phyloP scores from a whole-genome alignment of 768 basidiomycete genomes.

The Phanerochaete sordida region DNA sequence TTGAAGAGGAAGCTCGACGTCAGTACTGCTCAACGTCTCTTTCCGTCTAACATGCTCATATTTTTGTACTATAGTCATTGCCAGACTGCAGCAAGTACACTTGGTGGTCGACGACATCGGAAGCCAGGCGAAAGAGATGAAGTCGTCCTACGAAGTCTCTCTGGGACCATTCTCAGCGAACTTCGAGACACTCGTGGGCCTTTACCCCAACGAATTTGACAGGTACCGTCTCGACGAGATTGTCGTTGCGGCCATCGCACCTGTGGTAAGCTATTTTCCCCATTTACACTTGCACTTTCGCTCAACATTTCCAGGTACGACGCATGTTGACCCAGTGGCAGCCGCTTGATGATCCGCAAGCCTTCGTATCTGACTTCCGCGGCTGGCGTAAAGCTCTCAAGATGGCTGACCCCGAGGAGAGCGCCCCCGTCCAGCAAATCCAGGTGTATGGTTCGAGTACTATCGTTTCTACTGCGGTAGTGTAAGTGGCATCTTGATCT shows the following conservation, averaged over 20 bases:
- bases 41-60: background rate
- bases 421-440: constrained; percentile 39
- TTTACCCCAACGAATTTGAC: constrained; percentile 74
- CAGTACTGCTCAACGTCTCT: constrained; percentile 24
- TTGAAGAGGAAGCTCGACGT: constrained; percentile 79
- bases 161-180: constrained; percentile 70
- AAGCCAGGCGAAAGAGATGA: constrained; percentile 57
- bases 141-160: constrained; percentile 64
- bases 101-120: constrained; percentile 72
- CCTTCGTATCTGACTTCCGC: constrained; percentile 61
- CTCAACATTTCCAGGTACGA: constrained; percentile 44
- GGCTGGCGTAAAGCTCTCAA: constrained; percentile 68
- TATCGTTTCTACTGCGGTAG: constrained; percentile 25
- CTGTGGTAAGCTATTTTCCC: constrained; percentile 43
- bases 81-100: constrained; percentile 73
- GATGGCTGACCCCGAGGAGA: constrained; percentile 46
- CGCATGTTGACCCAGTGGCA: constrained; percentile 76
- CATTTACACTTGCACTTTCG: background rate
- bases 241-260: constrained; percentile 88
- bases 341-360: constrained; percentile 74
- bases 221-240: constrained; percentile 84
- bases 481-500: constrained; percentile 31
- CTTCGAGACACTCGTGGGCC: constrained; percentile 67
- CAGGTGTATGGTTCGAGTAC: constrained; percentile 55
- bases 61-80: constrained; percentile 52